Conservation (phyloP, 495 filamentous ascomycete species). For the Durotheca rogersii region DNA sequence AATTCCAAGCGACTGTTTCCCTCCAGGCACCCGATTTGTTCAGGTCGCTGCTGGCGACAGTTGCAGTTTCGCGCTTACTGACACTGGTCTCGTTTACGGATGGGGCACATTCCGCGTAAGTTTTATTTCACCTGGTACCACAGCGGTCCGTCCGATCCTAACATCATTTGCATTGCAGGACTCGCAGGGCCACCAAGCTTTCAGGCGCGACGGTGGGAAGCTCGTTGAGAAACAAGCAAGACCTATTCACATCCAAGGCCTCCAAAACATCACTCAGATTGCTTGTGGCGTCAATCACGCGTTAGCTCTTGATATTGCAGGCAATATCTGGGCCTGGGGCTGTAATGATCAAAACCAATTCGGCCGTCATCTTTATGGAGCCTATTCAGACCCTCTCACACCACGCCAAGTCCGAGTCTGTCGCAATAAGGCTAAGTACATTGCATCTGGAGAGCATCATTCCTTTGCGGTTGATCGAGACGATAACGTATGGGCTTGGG, state of each 20-base stretch:
- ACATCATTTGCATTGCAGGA: slow-evolving; percentile 51
- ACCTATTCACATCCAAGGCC: slow-evolving; percentile 50
- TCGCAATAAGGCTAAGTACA: slow-evolving; percentile 52
- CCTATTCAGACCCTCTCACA: slow-evolving; percentile 33
- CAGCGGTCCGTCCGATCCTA: not conserved
- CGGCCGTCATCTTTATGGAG: slow-evolving; percentile 54
- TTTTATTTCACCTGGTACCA: slow-evolving; percentile 60
- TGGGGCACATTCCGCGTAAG: slow-evolving; percentile 73
- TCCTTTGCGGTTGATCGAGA: slow-evolving; percentile 32
- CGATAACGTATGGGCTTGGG: slow-evolving; percentile 25
- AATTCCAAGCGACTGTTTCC: slow-evolving; percentile 54
- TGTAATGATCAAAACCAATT: slow-evolving; percentile 64
- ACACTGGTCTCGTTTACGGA: slow-evolving; percentile 65
- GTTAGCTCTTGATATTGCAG: slow-evolving; percentile 59
- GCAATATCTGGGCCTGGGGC: slow-evolving; percentile 63
- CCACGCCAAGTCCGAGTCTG: slow-evolving; percentile 28
- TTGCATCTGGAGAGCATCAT: slow-evolving; percentile 38
- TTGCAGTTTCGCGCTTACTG: slow-evolving; percentile 63
- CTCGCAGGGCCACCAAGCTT: slow-evolving; percentile 26
- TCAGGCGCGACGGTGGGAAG: slow-evolving; percentile 8
- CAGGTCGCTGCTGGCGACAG: slow-evolving; percentile 66
- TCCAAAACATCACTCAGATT: slow-evolving; percentile 60
- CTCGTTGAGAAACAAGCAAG: slow-evolving; percentile 36
- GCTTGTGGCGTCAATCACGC: slow-evolving; percentile 61
- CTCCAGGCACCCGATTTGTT: slow-evolving; percentile 55